Evolutionary conservation across 2,329 filamentous ascomycete species (phyloP).

Genomic region (Claviceps fusiformis): DNA sequence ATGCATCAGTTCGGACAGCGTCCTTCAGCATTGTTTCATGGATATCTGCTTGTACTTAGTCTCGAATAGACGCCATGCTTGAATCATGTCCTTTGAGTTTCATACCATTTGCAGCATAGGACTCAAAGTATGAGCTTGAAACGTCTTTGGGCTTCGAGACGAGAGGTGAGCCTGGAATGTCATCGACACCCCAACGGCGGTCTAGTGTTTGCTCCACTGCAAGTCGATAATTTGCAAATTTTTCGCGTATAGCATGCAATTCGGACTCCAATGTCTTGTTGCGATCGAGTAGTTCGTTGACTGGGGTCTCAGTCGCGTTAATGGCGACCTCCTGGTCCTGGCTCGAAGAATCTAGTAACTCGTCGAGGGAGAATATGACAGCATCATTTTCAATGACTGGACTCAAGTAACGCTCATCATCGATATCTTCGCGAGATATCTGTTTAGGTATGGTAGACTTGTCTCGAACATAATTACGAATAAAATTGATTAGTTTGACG

Average conservation of each 20-base stretch:
- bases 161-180: constrained; percentile 7
- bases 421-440: constrained; percentile 48
- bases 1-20: constrained; percentile 72
- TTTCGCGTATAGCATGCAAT: constrained; percentile 41
- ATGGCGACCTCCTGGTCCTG: constrained; percentile 22
- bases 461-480: constrained; percentile 34
- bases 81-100: background rate
- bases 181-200: constrained; percentile 47
- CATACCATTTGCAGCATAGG: constrained; percentile 47
- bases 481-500: constrained; percentile 64
- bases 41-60: constrained; percentile 44
- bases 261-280: constrained; percentile 47
- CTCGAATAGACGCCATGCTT: background rate
- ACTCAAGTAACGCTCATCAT: constrained; percentile 69
- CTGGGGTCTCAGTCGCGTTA: constrained; percentile 8
- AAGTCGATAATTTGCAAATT: constrained; percentile 52
- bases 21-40: constrained; percentile 96
- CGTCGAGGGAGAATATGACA: constrained; percentile 75
- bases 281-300: constrained; percentile 30
- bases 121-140: constrained; percentile 42
- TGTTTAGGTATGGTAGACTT: constrained; percentile 37
- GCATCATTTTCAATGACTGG: constrained; percentile 84
- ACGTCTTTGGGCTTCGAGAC: constrained; percentile 15
- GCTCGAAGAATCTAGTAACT: constrained; percentile 37
- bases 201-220: constrained; percentile 55